A percentile compares a stretch with the other conserved stretches of the same genome.
phyloP scores from a whole-genome alignment of 2,329 filamentous ascomycete species.

The Ambrosiella cleistominuta region DNA sequence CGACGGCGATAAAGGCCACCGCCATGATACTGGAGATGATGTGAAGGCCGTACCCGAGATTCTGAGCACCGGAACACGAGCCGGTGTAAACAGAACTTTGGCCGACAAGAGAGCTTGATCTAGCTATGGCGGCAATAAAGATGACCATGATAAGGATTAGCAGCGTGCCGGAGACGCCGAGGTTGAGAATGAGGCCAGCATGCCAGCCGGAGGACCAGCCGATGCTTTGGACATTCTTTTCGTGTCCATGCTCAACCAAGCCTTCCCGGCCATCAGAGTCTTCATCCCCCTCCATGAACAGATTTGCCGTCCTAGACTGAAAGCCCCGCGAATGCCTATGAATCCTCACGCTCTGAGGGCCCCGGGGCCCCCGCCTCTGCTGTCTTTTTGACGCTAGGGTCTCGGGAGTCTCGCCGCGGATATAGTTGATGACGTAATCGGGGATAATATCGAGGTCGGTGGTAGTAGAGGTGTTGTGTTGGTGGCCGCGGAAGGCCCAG shows the following conservation, averaged over 20 bases:
- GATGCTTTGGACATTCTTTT: constrained; percentile 12
- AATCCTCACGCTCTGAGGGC: constrained; percentile 6
- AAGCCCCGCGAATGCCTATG: constrained; percentile 14
- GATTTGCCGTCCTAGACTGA: constrained; percentile 22
- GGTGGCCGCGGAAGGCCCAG: constrained; percentile 5
- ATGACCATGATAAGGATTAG: constrained; percentile 19
- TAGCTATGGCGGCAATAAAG: constrained; percentile 23
- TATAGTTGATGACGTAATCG: constrained; percentile 37
- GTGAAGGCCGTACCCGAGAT: constrained; percentile 26
- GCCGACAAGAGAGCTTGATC: constrained; percentile 20
- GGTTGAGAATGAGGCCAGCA: constrained; percentile 28
- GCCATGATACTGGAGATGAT: constrained; percentile 27
- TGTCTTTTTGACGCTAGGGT: constrained; percentile 29
- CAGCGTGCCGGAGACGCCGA: constrained; percentile 2
- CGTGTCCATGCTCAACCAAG: neutral
- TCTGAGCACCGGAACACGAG: constrained; percentile 21
- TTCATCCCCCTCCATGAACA: constrained; percentile 17
- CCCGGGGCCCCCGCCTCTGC: constrained; percentile 15
- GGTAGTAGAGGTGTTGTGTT: constrained; percentile 16
- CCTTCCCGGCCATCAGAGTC: constrained; percentile 3
- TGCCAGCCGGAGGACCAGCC: constrained; percentile 28
- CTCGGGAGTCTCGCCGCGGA: constrained; percentile 38
- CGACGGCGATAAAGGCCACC: constrained; percentile 28
- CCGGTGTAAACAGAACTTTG: constrained; percentile 24
- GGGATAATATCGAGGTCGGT: constrained; percentile 31